These are phyloP conservation scores for Hsuehochloa calcarea DNA, from an alignment of 176 grass and related monocot species.

Conservation along the genomic window DNA sequence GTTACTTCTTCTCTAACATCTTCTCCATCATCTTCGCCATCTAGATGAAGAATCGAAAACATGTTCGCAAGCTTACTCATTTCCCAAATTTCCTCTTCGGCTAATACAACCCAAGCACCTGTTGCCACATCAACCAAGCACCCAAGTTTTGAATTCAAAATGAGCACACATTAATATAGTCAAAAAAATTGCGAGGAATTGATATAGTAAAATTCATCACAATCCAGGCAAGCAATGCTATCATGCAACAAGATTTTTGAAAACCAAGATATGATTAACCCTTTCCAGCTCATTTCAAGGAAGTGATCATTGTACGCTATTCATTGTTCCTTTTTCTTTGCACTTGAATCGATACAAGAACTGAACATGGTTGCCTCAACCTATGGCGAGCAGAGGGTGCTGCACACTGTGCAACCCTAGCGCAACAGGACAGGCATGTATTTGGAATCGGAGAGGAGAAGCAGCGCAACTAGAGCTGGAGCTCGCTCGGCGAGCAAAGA, in stretches of 20 bases:
- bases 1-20: constrained; percentile 25
- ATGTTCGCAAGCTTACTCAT: constrained; percentile 48
- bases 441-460: too few species aligned
- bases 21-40: constrained; percentile 37
- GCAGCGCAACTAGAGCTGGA: too few species aligned
- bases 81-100: neutral
- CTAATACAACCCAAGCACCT: neutral
- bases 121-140: neutral
- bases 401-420: too few species aligned
- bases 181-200: neutral
- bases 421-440: too few species aligned
- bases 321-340: neutral
- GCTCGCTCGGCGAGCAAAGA: too few species aligned
- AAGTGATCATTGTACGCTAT: too few species aligned
- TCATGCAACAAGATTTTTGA: neutral
- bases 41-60: constrained; percentile 50
- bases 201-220: neutral
- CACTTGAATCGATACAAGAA: neutral
- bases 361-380: neutral
- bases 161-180: neutral
- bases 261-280: neutral
- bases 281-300: neutral
- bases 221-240: neutral
- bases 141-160: neutral
- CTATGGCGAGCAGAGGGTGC: too few species aligned